Percentiles rank a stretch among this genome's conserved stretches.
Conservation (phyloP, 1,139 yeast species). For the Spathaspora sp. region DNA sequence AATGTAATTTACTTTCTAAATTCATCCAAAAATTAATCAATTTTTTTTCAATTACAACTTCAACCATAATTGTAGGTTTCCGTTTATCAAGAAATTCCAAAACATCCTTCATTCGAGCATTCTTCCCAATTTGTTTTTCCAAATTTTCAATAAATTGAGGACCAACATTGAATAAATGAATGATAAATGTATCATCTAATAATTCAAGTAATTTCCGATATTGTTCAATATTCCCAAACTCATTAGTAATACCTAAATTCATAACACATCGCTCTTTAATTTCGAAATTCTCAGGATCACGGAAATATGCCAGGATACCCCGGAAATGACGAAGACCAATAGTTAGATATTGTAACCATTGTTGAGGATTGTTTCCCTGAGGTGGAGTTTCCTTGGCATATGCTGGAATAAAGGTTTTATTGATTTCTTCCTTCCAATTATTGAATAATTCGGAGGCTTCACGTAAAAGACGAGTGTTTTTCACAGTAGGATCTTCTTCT, state of each 20-base stretch:
- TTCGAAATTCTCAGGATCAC: constrained; percentile 4
- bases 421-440: constrained; percentile 5
- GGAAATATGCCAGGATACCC: constrained; percentile 4
- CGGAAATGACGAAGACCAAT: constrained; percentile 6
- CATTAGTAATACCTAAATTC: constrained; percentile 3
- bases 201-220: constrained; percentile 4
- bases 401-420: constrained; percentile 4
- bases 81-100: constrained; percentile 4
- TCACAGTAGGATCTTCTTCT: not conserved
- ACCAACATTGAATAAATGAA: constrained; percentile 3
- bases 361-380: not conserved
- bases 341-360: constrained; percentile 5
- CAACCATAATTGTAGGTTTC: not conserved
- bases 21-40: constrained; percentile 3
- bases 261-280: constrained; percentile 4
- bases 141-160: constrained; percentile 2
- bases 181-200: constrained; percentile 5
- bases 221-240: constrained; percentile 3
- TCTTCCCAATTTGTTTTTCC: constrained; percentile 1
- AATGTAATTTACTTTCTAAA: constrained; percentile 1
- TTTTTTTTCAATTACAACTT: constrained; percentile 1
- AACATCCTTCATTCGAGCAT: constrained; percentile 3
- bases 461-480: not conserved
- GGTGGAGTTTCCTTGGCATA: constrained; percentile 3
- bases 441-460: constrained; percentile 4